A percentile compares a stretch with the other conserved stretches of the same genome.
phyloP scores from a whole-genome alignment of 2,329 filamentous ascomycete species.

The Colletotrichum navitas region DNA sequence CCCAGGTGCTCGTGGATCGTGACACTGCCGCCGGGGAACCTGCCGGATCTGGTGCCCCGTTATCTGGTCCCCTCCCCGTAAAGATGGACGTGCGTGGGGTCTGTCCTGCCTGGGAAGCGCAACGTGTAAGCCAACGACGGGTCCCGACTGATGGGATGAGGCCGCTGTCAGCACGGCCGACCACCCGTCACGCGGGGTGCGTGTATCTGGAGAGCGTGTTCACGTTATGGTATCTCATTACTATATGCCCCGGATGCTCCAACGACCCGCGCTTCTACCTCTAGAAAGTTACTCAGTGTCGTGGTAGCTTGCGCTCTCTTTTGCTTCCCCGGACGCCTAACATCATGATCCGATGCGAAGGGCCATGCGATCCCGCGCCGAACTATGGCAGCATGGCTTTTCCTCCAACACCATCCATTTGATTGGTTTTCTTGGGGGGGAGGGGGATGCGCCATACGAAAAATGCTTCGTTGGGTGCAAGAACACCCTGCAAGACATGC shows the following conservation, averaged over 20 bases:
- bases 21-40: background rate
- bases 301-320: background rate
- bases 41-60: conserved; percentile 1
- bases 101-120: background rate
- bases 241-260: background rate
- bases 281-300: background rate
- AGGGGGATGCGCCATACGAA: background rate
- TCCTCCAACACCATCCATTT: too few species aligned
- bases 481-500: background rate
- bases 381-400: too few species aligned
- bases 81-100: background rate
- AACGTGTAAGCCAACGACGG: too few species aligned
- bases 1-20: background rate
- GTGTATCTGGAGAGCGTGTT: background rate
- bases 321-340: background rate
- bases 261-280: background rate
- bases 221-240: conserved; percentile 19
- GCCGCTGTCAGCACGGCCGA: background rate
- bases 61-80: background rate
- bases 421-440: background rate
- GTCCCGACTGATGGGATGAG: too few species aligned
- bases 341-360: background rate
- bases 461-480: background rate
- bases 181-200: background rate
- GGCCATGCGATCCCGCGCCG: background rate